Base-by-base conservation (phyloP, 257 asterid genomes). In the Salvia miltiorrhiza region DNA sequence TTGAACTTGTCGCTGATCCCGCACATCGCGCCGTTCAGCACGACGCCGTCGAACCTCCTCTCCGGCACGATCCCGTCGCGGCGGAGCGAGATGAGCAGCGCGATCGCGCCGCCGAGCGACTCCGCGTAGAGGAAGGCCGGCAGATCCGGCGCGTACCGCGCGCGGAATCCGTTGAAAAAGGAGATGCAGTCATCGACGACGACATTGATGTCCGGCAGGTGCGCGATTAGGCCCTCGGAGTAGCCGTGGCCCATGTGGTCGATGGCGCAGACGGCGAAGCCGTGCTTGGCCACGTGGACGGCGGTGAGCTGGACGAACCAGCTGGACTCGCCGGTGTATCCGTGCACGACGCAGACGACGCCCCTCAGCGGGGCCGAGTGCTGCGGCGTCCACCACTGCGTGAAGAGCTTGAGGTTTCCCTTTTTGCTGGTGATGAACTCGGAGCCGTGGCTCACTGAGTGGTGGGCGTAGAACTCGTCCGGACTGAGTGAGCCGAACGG, bases 221-320 rank as follows among this genome's bases (percentile, higher is more conserved):
- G 96, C 20, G 95, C 92, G 56, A 60, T 14, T 16, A 93, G 82
- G 1, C 99, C 99, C 4, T 88, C 96, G 74, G 97, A 87, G 85
- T 32, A 90, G 9, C 99, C 99, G 63, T 93, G 99, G 54, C 99
- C 85, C 87, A 87, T 89, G 80, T 93, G 99, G 77, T 93, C 99
- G 76, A 93, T 83, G 1, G 97, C 99, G 81, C 99, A 93, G 55
- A 93, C 99, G 24, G 92, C 92, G 76, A 93, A 93, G 0, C 97
- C 97, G 48, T 86, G 92, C n/a, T 80, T 80, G 17, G 82, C 82
- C 16, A 80, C 23, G 80, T 73, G 85, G 1, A 90, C 91, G 79
- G 96, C 78, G 52, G 99, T 93, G 83, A 91, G 95, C 80, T 86
- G 97, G 50, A 89, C 84, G 78, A 94, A 81, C 99, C 97, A 91